These are phyloP conservation scores for Amanita polypyramis DNA, from an alignment of 768 basidiomycete species.

Conservation along the genomic window DNA sequence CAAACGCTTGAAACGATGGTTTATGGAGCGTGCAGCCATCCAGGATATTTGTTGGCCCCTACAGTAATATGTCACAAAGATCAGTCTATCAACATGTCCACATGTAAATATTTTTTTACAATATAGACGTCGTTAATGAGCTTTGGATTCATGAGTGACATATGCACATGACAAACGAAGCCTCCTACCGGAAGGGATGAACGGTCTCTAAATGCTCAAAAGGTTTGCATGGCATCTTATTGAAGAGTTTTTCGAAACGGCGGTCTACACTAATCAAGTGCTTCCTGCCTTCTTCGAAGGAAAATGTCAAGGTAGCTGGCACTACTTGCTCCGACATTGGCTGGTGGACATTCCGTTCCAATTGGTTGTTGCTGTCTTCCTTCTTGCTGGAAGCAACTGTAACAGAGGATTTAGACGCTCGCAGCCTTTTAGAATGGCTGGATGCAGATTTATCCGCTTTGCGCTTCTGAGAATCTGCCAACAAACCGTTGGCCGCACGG, in stretches of 20 bases:
- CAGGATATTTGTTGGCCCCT: slow-evolving; percentile 81
- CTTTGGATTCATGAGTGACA: slow-evolving; percentile 22
- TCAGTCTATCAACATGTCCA: neutral
- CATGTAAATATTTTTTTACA: slow-evolving; percentile 27
- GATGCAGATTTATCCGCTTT: slow-evolving; percentile 6
- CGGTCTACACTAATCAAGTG: slow-evolving; percentile 60
- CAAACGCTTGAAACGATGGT: slow-evolving; percentile 66
- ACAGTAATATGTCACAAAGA: neutral
- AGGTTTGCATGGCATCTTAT: slow-evolving; percentile 58
- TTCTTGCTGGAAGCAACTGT: too few relatives aligned
- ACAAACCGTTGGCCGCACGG: neutral
- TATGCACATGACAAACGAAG: neutral
- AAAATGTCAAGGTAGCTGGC: slow-evolving; percentile 65
- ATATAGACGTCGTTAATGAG: slow-evolving; percentile 60
- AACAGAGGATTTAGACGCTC: neutral
- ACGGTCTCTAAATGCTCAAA: slow-evolving; percentile 64
- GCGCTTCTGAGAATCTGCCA: slow-evolving; percentile 12
- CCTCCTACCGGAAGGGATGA: slow-evolving; percentile 69
- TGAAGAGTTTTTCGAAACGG: slow-evolving; percentile 65
- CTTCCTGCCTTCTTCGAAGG: slow-evolving; percentile 62
- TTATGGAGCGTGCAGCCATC: slow-evolving; percentile 78
- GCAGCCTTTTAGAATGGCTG: neutral
- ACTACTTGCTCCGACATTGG: slow-evolving; percentile 24
- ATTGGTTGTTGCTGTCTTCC: neutral
- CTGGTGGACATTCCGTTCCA: neutral